A percentile compares a stretch with the other conserved stretches of the same genome.
Conservation (phyloP, 108 stramenopile genomes). For the Fragilariopsis cylindrus region DNA sequence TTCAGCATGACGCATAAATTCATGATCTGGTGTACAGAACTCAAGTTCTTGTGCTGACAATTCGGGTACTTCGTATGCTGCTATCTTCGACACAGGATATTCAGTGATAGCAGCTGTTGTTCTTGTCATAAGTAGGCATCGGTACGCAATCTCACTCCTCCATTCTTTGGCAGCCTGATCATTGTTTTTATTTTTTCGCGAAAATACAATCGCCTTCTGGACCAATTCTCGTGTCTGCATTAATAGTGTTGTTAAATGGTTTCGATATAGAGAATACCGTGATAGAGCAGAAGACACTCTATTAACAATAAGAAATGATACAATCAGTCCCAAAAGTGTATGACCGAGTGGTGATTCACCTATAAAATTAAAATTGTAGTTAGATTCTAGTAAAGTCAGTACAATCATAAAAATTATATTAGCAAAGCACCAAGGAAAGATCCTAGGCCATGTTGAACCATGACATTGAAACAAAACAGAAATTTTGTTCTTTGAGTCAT, state of each 20-base stretch:
- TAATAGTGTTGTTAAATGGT: background rate
- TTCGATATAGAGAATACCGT: conserved; percentile 1
- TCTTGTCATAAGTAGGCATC: conserved; percentile 35
- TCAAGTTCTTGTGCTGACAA: conserved; percentile 26
- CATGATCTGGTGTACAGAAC: background rate
- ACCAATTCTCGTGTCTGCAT: conserved; percentile 15
- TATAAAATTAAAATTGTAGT: background rate
- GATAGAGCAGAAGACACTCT: background rate
- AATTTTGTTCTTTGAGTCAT: background rate
- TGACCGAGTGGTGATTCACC: background rate
- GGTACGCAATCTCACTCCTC: conserved; percentile 48
- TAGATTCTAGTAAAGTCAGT: background rate
- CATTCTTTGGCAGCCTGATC: conserved; percentile 38
- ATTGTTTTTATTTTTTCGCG: conserved; percentile 17
- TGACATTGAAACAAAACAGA: conserved; percentile 4
- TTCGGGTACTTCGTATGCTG: conserved; percentile 47
- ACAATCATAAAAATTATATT: background rate
- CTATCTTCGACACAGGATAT: conserved; percentile 15
- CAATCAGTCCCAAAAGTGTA: background rate
- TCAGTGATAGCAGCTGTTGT: conserved; percentile 36
- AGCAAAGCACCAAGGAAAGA: background rate
- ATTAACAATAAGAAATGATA: background rate
- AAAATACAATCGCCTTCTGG: conserved; percentile 35
- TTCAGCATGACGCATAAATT: conserved; percentile 12
- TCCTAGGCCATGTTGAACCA: background rate